These are phyloP conservation scores for Arctostaphylos glauca DNA, from an alignment of 148 eudicot genomes.

Conservation along the genomic window DNA sequence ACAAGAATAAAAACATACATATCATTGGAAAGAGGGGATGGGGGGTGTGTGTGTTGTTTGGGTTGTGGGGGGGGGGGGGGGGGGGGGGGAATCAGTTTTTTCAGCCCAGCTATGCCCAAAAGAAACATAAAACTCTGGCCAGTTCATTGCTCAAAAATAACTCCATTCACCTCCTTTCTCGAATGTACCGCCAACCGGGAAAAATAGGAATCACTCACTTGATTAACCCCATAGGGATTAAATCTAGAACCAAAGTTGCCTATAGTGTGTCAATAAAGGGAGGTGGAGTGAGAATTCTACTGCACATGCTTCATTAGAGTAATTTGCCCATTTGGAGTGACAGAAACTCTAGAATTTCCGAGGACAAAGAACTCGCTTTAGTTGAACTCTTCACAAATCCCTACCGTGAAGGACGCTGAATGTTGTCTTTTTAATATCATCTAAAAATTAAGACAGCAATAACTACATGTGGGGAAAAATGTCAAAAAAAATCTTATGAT, in stretches of 20 bases:
- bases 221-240: not conserved
- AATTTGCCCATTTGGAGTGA: not conserved
- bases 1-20: slow-evolving; percentile 11
- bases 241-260: not conserved
- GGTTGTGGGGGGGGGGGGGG: not conserved
- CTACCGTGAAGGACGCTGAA: not conserved
- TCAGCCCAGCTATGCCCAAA: not conserved
- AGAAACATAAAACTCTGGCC: not conserved
- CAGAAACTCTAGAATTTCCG: not conserved
- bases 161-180: not conserved
- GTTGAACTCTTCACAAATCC: not conserved
- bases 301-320: not conserved
- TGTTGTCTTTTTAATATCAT: not conserved
- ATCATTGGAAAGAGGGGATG: not conserved
- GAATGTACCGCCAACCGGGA: not conserved
- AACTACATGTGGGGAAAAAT: not conserved
- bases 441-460: not conserved
- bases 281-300: not conserved
- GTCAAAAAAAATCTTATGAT: not conserved
- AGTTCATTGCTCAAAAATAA: not conserved
- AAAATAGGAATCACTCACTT: not conserved
- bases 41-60: too few relatives aligned
- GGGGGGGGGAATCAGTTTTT: not conserved
- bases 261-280: not conserved
- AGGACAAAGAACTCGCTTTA: not conserved